These are phyloP conservation scores for Debaryomycetaceae sp. DNA, from an alignment of 1,139 yeast genomes.

Conservation along the genomic window DNA sequence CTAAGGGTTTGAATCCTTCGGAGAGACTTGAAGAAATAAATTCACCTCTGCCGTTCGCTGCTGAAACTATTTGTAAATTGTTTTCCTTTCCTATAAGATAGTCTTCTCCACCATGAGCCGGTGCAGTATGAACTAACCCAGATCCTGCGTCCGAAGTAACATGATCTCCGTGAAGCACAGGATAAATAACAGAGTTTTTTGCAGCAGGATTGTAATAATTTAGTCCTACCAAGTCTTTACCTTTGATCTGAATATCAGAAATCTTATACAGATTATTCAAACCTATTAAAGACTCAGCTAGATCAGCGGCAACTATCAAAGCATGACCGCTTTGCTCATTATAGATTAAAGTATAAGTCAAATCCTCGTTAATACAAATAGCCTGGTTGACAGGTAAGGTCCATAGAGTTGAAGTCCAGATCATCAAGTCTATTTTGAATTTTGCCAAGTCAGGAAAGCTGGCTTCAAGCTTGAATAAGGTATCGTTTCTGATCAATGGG, in stretches of 20 bases:
- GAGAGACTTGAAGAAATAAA: conserved; percentile 49
- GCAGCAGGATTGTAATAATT: conserved; percentile 59
- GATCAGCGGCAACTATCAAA: conserved; percentile 49
- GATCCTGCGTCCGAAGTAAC: conserved; percentile 85
- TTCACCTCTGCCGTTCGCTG: conserved; percentile 74
- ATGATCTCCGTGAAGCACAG: conserved; percentile 75
- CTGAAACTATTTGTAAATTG: conserved; percentile 61
- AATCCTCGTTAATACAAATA: conserved; percentile 61
- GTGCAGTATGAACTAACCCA: conserved; percentile 95
- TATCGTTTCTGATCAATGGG: conserved; percentile 34
- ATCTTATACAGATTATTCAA: conserved; percentile 35
- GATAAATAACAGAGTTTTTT: conserved; percentile 36
- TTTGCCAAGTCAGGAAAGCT: conserved; percentile 3
- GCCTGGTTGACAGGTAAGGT: conserved; percentile 88
- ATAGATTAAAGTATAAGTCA: conserved; percentile 55
- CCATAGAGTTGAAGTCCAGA: conserved; percentile 99
- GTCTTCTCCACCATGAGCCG: conserved; percentile 97
- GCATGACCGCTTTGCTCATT: conserved; percentile 30
- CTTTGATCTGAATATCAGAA: conserved; percentile 28
- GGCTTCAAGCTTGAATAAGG: conserved; percentile 4
- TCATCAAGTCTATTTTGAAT: conserved; percentile 33
- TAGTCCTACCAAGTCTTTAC: conserved; percentile 41
- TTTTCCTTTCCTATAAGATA: conserved; percentile 64
- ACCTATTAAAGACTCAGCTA: conserved; percentile 29
- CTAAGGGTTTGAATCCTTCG: conserved; percentile 37